Conservation (phyloP, 495 filamentous ascomycete species). For the Penicillium psychrofluorescens region DNA sequence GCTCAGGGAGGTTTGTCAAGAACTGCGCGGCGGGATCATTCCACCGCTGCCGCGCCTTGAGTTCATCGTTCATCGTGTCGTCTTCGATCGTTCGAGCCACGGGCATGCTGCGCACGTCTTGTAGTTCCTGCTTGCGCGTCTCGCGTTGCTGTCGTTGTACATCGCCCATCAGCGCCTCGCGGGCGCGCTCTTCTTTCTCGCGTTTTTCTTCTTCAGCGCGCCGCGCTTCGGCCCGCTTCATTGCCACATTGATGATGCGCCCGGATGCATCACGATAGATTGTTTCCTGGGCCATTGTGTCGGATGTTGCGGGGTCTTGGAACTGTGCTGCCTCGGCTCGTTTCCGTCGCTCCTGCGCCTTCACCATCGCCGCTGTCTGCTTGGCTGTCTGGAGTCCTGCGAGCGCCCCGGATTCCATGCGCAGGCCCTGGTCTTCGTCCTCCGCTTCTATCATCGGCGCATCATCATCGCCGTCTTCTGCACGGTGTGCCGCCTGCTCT, state of each 20-base stretch:
- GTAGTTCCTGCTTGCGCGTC: slow-evolving; percentile 51
- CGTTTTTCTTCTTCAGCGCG: slow-evolving; percentile 65
- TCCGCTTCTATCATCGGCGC: slow-evolving; percentile 26
- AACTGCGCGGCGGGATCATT: slow-evolving; percentile 89
- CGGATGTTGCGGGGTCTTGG: slow-evolving; percentile 29
- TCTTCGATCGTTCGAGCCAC: slow-evolving; percentile 78
- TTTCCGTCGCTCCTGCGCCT: slow-evolving; percentile 55
- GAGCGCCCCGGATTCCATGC: slow-evolving; percentile 77
- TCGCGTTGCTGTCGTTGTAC: slow-evolving; percentile 62
- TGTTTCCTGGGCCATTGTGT: slow-evolving; percentile 56
- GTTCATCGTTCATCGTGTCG: slow-evolving; percentile 70
- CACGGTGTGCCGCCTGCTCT: slow-evolving; percentile 41
- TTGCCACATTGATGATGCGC: slow-evolving; percentile 79
- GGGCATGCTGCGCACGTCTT: slow-evolving; percentile 73
- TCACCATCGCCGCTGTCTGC: slow-evolving; percentile 68
- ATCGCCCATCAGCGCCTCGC: slow-evolving; percentile 69
- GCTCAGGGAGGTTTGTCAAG: slow-evolving; percentile 45
- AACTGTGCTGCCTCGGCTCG: slow-evolving; percentile 34
- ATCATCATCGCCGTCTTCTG: slow-evolving; percentile 41
- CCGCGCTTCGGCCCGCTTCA: slow-evolving; percentile 81
- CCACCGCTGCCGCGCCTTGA: slow-evolving; percentile 72
- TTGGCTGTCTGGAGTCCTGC: slow-evolving; percentile 80
- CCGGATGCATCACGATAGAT: slow-evolving; percentile 93
- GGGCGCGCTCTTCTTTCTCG: slow-evolving; percentile 50
- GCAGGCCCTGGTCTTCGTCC: slow-evolving; percentile 21